A percentile compares a stretch with the other conserved stretches of the same genome.
Conservation (phyloP, 805 yeast genomes). For the Wickerhamomyces ciferrii region DNA sequence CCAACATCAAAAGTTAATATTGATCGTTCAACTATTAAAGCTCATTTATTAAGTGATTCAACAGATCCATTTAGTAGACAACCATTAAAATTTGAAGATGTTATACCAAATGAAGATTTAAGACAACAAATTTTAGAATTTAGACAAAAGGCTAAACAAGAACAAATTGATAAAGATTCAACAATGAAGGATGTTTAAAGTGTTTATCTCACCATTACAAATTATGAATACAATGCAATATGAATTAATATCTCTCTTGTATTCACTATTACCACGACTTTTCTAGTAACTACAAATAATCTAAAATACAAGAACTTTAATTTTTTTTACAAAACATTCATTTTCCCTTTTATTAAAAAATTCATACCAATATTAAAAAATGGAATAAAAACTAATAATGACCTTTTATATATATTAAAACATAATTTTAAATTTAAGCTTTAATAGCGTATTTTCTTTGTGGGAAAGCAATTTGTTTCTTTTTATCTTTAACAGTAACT, state of each 20-base stretch:
- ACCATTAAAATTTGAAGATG: conserved; percentile 88
- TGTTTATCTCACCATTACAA: too few species aligned
- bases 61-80: conserved; percentile 96
- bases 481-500: conserved; percentile 84
- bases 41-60: conserved; percentile 89
- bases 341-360: neutral
- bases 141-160: conserved; percentile 9
- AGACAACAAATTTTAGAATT: conserved; percentile 53
- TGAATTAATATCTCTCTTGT: too few species aligned
- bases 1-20: conserved; percentile 83
- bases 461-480: conserved; percentile 95
- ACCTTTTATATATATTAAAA: neutral
- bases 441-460: conserved; percentile 97
- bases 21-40: conserved; percentile 87
- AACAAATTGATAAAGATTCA: conserved; percentile 2
- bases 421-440: conserved; percentile 56
- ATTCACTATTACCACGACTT: too few species aligned
- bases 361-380: conserved; percentile 4
- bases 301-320: neutral
- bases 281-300: too few species aligned
- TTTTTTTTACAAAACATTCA: neutral
- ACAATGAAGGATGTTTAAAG: conserved; percentile 9
- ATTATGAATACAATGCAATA: neutral
- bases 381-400: conserved; percentile 23
- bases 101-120: conserved; percentile 70